phyloP scores from a whole-genome alignment of 2,329 filamentous ascomycete genomes.

The Alternaria alternata region DNA sequence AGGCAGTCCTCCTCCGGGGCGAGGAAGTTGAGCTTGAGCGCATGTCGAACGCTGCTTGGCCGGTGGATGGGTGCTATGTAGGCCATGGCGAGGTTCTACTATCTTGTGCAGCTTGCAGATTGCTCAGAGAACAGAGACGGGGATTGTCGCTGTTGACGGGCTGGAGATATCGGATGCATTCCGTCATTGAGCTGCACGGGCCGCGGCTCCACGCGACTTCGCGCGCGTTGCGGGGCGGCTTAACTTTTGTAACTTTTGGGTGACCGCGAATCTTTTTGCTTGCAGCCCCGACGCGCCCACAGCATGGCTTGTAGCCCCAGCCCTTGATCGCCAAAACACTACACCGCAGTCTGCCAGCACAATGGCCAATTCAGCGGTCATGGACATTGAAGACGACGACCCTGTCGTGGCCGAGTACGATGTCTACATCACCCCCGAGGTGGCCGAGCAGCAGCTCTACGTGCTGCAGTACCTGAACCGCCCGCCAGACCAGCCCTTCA shows the following conservation, averaged over 20 bases:
- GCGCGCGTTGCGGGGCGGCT: conserved; percentile 30
- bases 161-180: conserved; percentile 37
- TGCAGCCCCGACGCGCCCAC: conserved; percentile 10
- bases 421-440: conserved; percentile 83
- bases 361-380: conserved; percentile 22
- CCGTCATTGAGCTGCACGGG: conserved; percentile 36
- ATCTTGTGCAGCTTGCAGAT: conserved; percentile 21
- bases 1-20: conserved; percentile 79
- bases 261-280: conserved; percentile 14
- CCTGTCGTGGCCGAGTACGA: conserved; percentile 70
- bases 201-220: conserved; percentile 27
- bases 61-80: conserved; percentile 94
- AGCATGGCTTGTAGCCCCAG: conserved; percentile 40
- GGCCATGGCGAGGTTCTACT: conserved; percentile 68
- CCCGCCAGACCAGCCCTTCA: conserved; percentile 69
- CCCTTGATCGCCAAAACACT: conserved; percentile 6
- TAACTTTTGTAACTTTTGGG: conserved; percentile 29
- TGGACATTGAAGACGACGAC: conserved; percentile 54
- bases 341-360: conserved; percentile 11
- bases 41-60: conserved; percentile 90
- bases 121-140: background rate
- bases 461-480: conserved; percentile 92
- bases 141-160: conserved; percentile 9
- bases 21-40: conserved; percentile 80
- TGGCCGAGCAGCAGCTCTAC: conserved; percentile 63